Percentiles rank a stretch among this genome's conserved stretches.
phyloP scores from a whole-genome alignment of 768 basidiomycete genomes.

The Mycena rebaudengoi region DNA sequence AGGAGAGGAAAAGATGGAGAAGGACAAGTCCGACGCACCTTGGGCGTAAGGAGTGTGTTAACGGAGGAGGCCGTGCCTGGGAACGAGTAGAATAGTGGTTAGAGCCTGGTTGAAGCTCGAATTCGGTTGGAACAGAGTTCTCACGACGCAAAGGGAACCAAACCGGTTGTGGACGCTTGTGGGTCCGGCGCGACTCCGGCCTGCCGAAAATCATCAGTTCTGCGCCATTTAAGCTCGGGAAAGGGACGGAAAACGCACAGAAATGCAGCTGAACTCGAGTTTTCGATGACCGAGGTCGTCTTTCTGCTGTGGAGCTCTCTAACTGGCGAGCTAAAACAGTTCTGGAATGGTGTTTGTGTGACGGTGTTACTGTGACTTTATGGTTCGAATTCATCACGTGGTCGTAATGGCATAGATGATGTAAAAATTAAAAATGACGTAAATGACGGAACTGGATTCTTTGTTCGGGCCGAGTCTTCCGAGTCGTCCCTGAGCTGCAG shows the following conservation, averaged over 20 bases:
- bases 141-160: slow-evolving; percentile 50
- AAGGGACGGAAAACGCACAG: slow-evolving; percentile 9
- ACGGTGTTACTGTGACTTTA: background rate
- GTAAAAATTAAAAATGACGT: too few species aligned
- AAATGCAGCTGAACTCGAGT: background rate
- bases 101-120: slow-evolving; percentile 26
- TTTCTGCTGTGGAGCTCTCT: background rate
- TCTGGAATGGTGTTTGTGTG: background rate
- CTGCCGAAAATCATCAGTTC: slow-evolving; percentile 41
- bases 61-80: slow-evolving; percentile 80
- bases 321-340: background rate
- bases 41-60: slow-evolving; percentile 63
- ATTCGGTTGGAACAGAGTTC: slow-evolving; percentile 43
- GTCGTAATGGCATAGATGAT: too few species aligned
- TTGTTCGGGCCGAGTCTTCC: too few species aligned
- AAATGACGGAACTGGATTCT: too few species aligned
- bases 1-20: slow-evolving; percentile 8
- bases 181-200: slow-evolving; percentile 55
- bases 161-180: slow-evolving; percentile 58
- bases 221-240: background rate
- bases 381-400: slow-evolving; percentile 13
- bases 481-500: too few species aligned
- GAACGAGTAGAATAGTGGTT: slow-evolving; percentile 30
- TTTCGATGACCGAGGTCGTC: background rate
- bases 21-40: slow-evolving; percentile 53